Base-by-base conservation (phyloP, 768 basidiomycete species). In the Podaxis rugospora region DNA sequence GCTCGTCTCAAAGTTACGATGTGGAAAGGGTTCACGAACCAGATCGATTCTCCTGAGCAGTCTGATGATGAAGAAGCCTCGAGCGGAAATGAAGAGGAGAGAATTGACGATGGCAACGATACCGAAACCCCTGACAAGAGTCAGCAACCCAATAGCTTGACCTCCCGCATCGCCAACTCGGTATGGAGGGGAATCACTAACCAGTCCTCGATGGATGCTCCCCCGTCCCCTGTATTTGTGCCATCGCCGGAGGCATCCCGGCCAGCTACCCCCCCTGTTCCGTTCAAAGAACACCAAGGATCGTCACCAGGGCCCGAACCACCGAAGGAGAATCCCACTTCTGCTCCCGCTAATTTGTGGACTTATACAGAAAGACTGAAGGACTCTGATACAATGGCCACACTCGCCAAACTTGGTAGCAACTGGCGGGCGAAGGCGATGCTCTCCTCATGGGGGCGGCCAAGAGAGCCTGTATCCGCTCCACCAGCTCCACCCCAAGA, bases 111-210 rank as follows among this genome's bases (percentile, higher is more conserved):
- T 5, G 76, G 79, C 16, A 76, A 79, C 57, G 76, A 80, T 55
- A 81, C 81, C 4, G 80, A 83, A 68, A 77, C 73, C 0, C 72
- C 71, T 23, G 54, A 69, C 55, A 64, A 53, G 13, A 23, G 23
- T 47, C 28, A 21, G 39, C 62, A 63, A 18, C 51, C 67, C 23
- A 59, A 57, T 35, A 55, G 51, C 44, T 25, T 63, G 54, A 62
- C 61, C 13, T 63, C 59, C n/a, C 59, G 59, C 18, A 61, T 61
- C 13, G 83, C 87, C 7, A 83, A 74, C 59, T 83, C 82, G n/a
- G 80, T 90, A 21, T 91, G 89, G 89, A 80, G 81, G 68, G 90
- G 89, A 3, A 84, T 91, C 65, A 89, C 88, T 2, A 91, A 90
- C 66, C 86, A 87, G 69, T 81, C 80, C 61, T 83, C 87, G 2